Conservation (phyloP, 495 filamentous ascomycete species). For the Xylaria acuta region DNA sequence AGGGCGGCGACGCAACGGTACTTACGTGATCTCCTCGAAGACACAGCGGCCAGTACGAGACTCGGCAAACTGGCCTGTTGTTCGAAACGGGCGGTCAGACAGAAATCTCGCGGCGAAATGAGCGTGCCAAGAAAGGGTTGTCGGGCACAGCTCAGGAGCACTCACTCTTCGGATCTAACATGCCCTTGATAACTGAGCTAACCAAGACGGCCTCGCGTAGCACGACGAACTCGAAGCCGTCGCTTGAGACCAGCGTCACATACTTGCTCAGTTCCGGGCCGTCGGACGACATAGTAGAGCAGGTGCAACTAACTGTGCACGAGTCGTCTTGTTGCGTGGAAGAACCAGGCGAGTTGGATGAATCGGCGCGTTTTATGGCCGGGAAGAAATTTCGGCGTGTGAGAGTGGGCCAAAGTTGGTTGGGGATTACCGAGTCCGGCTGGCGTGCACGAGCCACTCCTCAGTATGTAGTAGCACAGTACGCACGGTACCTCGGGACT, state of each 20-base stretch:
- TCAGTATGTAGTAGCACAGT: no score
- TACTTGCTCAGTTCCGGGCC: constrained; percentile 58
- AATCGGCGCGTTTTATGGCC: background rate
- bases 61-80: constrained; percentile 74
- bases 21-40: constrained; percentile 77
- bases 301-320: background rate
- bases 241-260: constrained; percentile 84
- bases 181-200: constrained; percentile 79
- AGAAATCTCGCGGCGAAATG: background rate
- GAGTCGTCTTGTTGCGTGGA: constrained; percentile 13
- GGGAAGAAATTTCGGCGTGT: constrained; percentile 23
- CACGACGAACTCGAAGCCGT: constrained; percentile 88
- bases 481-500: background rate
- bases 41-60: constrained; percentile 66
- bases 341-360: constrained; percentile 8
- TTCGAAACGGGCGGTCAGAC: constrained; percentile 25
- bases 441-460: constrained; percentile 5
- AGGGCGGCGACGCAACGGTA: constrained; percentile 20
- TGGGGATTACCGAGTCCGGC: no score
- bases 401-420: background rate
- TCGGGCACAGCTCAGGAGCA: constrained; percentile 14
- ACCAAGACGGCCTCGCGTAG: constrained; percentile 76
- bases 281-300: constrained; percentile 34
- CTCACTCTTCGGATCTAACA: constrained; percentile 82
- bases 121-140: background rate